Evolutionary conservation across 208 protist genomes (phyloP).

Genomic region (Acanthamoeba rhysodes): DNA sequence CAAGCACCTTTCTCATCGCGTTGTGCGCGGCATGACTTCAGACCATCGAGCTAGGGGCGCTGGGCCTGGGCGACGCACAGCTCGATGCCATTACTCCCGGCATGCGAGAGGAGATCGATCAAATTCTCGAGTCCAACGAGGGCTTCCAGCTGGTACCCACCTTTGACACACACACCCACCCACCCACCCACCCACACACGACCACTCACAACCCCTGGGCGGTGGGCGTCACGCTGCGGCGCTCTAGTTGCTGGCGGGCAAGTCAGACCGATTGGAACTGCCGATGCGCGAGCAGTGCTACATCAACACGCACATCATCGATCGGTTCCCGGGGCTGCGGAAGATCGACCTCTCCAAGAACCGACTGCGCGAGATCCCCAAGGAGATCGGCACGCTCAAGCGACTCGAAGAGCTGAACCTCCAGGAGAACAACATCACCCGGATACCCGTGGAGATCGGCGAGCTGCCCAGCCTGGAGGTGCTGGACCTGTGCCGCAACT

Average conservation of each 20-base stretch:
- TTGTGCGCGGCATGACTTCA: background rate
- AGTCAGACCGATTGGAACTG: conserved; percentile 26
- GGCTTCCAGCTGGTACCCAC: conserved; percentile 30
- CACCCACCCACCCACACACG: no score
- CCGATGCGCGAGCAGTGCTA: conserved; percentile 41
- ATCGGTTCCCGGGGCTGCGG: conserved; percentile 51
- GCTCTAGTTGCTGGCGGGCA: conserved; percentile 46
- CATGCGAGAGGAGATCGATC: conserved; percentile 68
- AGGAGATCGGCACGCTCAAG: conserved; percentile 67
- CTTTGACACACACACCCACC: background rate
- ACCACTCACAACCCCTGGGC: background rate
- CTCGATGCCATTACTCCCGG: conserved; percentile 51
- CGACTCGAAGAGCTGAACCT: conserved; percentile 59
- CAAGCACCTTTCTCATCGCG: background rate
- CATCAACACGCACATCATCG: conserved; percentile 71
- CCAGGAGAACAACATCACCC: background rate
- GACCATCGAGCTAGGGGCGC: conserved; percentile 35
- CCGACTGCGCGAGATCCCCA: conserved; percentile 54
- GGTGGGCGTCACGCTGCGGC: background rate
- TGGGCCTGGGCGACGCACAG: conserved; percentile 26
- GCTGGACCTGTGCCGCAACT: conserved; percentile 58
- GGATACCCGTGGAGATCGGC: conserved; percentile 43
- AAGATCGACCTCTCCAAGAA: conserved; percentile 56
- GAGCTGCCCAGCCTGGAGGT: conserved; percentile 47
- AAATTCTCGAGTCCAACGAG: conserved; percentile 35